Evolutionary conservation across 805 yeast species (phyloP), one percentile per base, ranked within the genome.

Genomic region (Metschnikowia cubensis): DNA sequence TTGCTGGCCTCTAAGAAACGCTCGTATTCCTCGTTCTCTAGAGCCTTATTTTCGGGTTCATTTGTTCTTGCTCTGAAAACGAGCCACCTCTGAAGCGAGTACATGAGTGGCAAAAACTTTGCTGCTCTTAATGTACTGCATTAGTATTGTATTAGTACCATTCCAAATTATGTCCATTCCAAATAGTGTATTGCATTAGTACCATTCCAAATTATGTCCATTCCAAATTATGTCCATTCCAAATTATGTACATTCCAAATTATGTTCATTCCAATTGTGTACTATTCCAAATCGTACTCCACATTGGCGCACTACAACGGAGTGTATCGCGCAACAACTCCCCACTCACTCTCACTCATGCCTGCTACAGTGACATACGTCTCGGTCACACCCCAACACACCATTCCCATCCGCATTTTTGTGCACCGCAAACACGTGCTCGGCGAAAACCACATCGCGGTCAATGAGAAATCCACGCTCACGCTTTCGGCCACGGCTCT

Each of bases 51-150:
- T 31, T 44, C 39, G 10, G 37, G 39, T 11, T 47, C 55, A 43
- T 42, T 45, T 31, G 17, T 18, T 22, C 22, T 18, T 17, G 5
- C 54, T 40, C 38, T 50, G 81, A 76, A 58, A 90, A 88, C 35
- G 89, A 87, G 14, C 97, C 97, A 55, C 89, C 96, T 69, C 90
- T 75, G n/a, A n/a, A 89, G 87, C 0, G 94, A 81, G 67, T 89
- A 89, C 38, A 89, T 82, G 52, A 90, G 74, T 0, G 96, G 96
- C 47, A 88, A 68, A 54, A 89, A 85, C 57, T 79, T 52, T 81
- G 85, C 62, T 88, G 95, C 85, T 77, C 55, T 84, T 83, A 2
- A 88, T 82, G 64, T 83, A 85, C 50, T 80, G 79, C n/a, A n/a
- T n/a, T n/a, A n/a, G n/a, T n/a, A n/a, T n/a, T n/a, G n/a, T n/a